Conservation (phyloP, 2,329 filamentous ascomycete genomes). For the Bipolaris cookei region DNA sequence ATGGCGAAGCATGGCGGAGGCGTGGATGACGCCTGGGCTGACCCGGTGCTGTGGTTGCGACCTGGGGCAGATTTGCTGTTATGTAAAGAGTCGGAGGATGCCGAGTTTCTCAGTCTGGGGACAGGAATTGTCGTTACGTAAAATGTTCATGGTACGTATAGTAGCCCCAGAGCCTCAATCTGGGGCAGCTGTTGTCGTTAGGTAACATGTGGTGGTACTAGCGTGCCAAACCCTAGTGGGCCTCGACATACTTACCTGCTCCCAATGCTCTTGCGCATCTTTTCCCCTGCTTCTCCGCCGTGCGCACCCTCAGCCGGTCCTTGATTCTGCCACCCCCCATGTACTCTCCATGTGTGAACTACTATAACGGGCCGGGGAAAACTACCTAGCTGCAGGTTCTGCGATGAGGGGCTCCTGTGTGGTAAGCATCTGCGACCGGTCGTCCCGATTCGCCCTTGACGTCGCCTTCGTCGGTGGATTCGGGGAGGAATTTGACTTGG, state of each 20-base stretch:
- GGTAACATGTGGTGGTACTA: slow-evolving; percentile 8
- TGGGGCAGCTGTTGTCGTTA: slow-evolving; percentile 8
- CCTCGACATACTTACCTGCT: slow-evolving; percentile 38
- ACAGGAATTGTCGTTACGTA: slow-evolving; percentile 8
- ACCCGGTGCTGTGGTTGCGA: slow-evolving; percentile 12
- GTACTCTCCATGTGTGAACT: not conserved
- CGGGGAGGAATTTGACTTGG: not conserved
- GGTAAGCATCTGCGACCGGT: not conserved
- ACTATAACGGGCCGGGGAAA: not conserved
- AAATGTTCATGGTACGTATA: slow-evolving; percentile 1
- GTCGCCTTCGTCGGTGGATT: not conserved
- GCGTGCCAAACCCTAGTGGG: not conserved
- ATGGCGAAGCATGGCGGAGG: not conserved
- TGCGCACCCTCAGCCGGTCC: slow-evolving; percentile 54
- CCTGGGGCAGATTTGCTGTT: slow-evolving; percentile 15
- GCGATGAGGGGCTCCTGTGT: not conserved
- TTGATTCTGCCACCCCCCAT: slow-evolving; percentile 58
- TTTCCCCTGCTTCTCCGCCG: slow-evolving; percentile 60
- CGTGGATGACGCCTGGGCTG: slow-evolving; percentile 2
- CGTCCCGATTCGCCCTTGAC: not conserved
- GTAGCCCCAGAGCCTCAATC: slow-evolving; percentile 9
- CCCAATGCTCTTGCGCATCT: slow-evolving; percentile 61
- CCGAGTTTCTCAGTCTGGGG: slow-evolving; percentile 7
- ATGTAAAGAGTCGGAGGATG: slow-evolving; percentile 5
- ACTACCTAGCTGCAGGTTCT: not conserved